Base-by-base conservation (phyloP, 345 rosid genomes). In the Noccaea bulbosa region DNA sequence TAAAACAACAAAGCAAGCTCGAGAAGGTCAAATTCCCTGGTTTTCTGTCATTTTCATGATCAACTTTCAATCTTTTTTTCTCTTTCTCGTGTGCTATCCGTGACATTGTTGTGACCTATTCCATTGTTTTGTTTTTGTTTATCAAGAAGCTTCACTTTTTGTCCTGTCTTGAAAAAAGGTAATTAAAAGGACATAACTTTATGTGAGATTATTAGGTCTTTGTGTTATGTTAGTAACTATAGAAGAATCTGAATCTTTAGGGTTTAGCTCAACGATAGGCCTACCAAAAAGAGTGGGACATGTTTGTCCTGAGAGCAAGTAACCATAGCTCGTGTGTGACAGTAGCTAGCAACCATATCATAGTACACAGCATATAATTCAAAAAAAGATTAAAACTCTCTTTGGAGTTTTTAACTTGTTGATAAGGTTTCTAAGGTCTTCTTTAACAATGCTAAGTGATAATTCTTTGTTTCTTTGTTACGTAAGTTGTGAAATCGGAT, bases 401-500 rank as follows among this genome's bases (percentile, higher is more conserved):
- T 61, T 44, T 53, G 48, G 46, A 62, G 22, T 34, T 44, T 60
- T 4, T 4, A 8, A 47, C 22, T 58, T 47, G 71, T 47, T 70
- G 75, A 69, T 69, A 76, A 76, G 75, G 70, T 76, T 76, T 76
- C 54, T 63, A 76, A 75, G 75, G 79, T 63, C 64, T 67, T 52
- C 53, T 34, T 67, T 51, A 54, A 61, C 17, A 16, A 44, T 16
- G 9, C 47, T 53, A 45, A 75, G 40, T n/a, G 44, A 4, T 20
- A n/a, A 11, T 30, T 32, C 20, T 72, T 72, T 54, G 39, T 56
- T 65, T 27, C 32, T 61, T 62, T 58, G 55, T 20, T 59, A 62
- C 45, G 34, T 11, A 22, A 7, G 32, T 45, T 63, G 49, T 10
- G 56, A 72, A 60, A 12, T 6, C 10, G 7, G 57, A 41, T 57